Evolutionary conservation across 2,329 filamentous ascomycete genomes (phyloP).

Genomic region (Stagonosporopsis chrysanthemi): DNA sequence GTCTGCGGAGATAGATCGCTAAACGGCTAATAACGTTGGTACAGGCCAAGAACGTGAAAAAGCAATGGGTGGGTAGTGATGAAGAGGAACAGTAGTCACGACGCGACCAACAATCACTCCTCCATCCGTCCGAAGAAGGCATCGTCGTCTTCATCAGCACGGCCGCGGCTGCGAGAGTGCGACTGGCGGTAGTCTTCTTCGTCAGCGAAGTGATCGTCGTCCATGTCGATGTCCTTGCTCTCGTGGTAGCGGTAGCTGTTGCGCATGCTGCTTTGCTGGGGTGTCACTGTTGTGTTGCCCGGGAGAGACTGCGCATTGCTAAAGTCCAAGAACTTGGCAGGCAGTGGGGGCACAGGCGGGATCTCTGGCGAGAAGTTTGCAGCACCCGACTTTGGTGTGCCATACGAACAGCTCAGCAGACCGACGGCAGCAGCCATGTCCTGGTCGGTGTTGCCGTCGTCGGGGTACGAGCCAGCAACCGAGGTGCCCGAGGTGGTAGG

Average conservation of each 20-base stretch:
- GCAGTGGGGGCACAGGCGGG: conserved; percentile 87
- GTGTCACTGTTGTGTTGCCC: conserved; percentile 62
- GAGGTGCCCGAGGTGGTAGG: conserved; percentile 74
- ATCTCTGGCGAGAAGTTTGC: conserved; percentile 72
- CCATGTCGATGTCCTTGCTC: conserved; percentile 58
- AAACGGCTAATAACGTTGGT: conserved; percentile 45
- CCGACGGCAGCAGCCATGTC: conserved; percentile 91
- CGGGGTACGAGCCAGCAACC: conserved; percentile 69
- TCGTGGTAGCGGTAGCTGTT: conserved; percentile 65
- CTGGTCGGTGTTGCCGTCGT: conserved; percentile 73
- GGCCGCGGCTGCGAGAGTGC: conserved; percentile 56
- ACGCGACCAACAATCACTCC: conserved; percentile 57
- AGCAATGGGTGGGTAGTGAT: conserved; percentile 10
- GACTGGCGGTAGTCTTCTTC: conserved; percentile 69
- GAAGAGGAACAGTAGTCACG: not conserved
- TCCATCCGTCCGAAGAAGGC: conserved; percentile 98
- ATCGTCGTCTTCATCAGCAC: conserved; percentile 89
- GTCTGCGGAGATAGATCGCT: conserved; percentile 51
- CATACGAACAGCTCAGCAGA: conserved; percentile 88
- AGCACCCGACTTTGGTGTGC: conserved; percentile 74
- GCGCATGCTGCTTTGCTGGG: conserved; percentile 66
- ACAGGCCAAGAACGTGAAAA: conserved; percentile 37
- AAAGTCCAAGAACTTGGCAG: conserved; percentile 75
- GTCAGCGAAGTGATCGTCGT: conserved; percentile 67
- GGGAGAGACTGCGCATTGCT: conserved; percentile 63